Percentiles rank a stretch among this genome's conserved stretches.
Evolutionary conservation across 768 basidiomycete species (phyloP).

Genomic region (Phaeotremella skinneri): DNA sequence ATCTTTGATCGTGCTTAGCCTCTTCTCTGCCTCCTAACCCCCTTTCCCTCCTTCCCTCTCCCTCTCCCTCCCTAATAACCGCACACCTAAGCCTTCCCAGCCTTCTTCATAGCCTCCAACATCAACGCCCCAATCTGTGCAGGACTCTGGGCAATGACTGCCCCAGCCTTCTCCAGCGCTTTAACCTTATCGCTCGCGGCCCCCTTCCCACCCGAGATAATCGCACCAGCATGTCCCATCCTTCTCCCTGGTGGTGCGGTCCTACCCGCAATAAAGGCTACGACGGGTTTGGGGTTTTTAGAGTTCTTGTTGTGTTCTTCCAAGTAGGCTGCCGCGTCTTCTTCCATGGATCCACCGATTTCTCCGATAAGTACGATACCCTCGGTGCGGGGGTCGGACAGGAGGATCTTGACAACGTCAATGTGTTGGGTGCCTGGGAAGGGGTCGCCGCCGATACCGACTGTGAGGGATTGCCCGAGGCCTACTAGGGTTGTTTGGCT

Average conservation of each 20-base stretch:
- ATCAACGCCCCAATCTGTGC: conserved; percentile 89
- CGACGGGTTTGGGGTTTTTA: conserved; percentile 84
- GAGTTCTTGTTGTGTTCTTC: conserved; percentile 88
- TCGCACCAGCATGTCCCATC: conserved; percentile 98
- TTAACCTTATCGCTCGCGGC: conserved; percentile 88
- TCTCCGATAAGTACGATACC: conserved; percentile 98
- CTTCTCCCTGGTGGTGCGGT: conserved; percentile 96
- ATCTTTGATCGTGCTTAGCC: too few relatives aligned
- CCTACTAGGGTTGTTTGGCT: conserved; percentile 93
- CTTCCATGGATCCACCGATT: conserved; percentile 99
- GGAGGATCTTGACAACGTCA: conserved; percentile 93
- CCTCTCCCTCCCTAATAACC: not conserved
- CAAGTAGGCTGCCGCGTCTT: conserved; percentile 96
- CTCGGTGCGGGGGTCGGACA: conserved; percentile 89
- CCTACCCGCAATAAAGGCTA: conserved; percentile 95
- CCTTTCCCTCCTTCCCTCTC: not conserved
- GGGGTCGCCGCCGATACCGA: conserved; percentile 84
- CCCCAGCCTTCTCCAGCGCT: conserved; percentile 81
- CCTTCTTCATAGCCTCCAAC: conserved; percentile 63
- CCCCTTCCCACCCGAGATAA: conserved; percentile 97
- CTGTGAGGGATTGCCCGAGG: conserved; percentile 91
- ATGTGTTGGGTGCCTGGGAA: conserved; percentile 73
- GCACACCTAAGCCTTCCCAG: conserved; percentile 37
- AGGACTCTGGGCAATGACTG: conserved; percentile 88
- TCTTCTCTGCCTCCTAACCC: not conserved